Conservation (phyloP, 2,329 filamentous ascomycete genomes). For the Botrytis porri region DNA sequence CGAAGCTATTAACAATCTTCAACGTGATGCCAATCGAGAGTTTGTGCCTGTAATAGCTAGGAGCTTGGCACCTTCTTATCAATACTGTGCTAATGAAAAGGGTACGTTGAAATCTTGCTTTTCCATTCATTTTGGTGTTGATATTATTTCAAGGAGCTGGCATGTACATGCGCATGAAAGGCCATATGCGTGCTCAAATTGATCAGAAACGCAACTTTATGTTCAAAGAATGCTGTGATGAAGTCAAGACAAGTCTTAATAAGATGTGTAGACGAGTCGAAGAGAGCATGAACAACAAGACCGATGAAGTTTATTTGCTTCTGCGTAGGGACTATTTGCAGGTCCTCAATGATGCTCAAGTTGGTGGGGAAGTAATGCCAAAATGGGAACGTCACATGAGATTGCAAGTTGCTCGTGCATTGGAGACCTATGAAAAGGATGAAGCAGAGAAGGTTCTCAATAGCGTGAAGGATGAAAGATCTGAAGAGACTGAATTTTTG, state of each 20-base stretch:
- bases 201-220: conserved; percentile 43
- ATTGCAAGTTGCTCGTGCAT: conserved; percentile 1
- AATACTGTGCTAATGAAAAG: conserved; percentile 43
- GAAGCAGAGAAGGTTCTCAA: neutral
- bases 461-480: neutral
- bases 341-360: conserved; percentile 33
- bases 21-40: conserved; percentile 52
- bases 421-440: conserved; percentile 11
- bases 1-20: conserved; percentile 43
- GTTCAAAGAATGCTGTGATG: conserved; percentile 47
- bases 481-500: neutral
- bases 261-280: conserved; percentile 38
- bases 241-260: conserved; percentile 43
- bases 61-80: conserved; percentile 48
- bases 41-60: conserved; percentile 49
- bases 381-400: conserved; percentile 30
- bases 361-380: conserved; percentile 30
- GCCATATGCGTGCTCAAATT: conserved; percentile 47
- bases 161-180: conserved; percentile 51
- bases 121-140: neutral
- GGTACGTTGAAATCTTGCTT: conserved; percentile 35
- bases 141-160: conserved; percentile 40
- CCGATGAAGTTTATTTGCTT: conserved; percentile 35
- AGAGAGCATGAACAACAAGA: conserved; percentile 31
- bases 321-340: conserved; percentile 39